Percentiles rank a stretch among this genome's conserved stretches.
Evolutionary conservation across 345 rosid species (phyloP).

Genomic region (thale cress (Arabidopsis thaliana)): DNA sequence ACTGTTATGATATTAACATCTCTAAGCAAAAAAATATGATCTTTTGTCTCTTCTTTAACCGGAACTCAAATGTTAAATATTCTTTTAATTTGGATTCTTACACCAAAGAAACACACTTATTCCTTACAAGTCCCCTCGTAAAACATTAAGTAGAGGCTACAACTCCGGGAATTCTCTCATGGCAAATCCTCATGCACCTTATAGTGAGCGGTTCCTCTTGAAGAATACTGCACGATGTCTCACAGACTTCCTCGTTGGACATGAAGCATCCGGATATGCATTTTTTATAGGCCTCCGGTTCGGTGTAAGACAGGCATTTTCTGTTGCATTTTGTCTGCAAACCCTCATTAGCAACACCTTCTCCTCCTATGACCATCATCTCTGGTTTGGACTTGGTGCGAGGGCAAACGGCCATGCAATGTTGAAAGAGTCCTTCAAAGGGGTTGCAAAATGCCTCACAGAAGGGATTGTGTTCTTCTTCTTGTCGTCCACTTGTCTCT

Average conservation of each 20-base stretch:
- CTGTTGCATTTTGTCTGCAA: neutral
- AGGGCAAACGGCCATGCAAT: slow-evolving; percentile 10
- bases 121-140: neutral
- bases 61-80: slow-evolving; percentile 20
- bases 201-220: slow-evolving; percentile 33
- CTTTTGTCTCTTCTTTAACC: slow-evolving; percentile 5
- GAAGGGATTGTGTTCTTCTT: neutral
- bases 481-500: neutral
- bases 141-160: neutral
- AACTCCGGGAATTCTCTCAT: slow-evolving; percentile 18
- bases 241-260: slow-evolving; percentile 29
- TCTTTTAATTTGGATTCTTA: slow-evolving; percentile 3
- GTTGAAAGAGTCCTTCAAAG: slow-evolving; percentile 6
- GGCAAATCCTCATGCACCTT: slow-evolving; percentile 33
- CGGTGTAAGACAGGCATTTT: neutral
- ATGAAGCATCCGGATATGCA: neutral
- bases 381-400: neutral
- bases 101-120: slow-evolving; percentile 2
- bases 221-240: slow-evolving; percentile 29
- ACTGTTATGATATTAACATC: neutral
- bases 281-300: neutral
- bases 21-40: neutral
- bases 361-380: slow-evolving; percentile 9
- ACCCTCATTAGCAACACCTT: slow-evolving; percentile 7
- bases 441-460: slow-evolving; percentile 20